Evolutionary conservation across 805 yeast genomes (phyloP).

Genomic region (Tetrapisispora fleetii): DNA sequence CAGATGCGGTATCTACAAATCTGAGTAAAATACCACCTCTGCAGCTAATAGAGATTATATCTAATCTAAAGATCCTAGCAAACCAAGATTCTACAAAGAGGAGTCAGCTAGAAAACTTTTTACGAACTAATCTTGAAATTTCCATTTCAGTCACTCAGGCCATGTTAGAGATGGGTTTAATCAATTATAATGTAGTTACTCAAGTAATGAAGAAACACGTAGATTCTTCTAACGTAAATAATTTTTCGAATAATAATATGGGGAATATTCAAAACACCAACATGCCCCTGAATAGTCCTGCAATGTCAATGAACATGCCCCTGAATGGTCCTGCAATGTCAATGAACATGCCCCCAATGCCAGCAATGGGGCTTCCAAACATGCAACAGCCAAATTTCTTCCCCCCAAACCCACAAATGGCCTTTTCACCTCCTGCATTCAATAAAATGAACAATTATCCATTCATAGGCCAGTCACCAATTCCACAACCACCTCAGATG

Average conservation of each 20-base stretch:
- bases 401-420: conserved; percentile 5
- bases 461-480: conserved; percentile 1
- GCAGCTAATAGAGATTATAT: conserved; percentile 55
- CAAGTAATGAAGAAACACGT: conserved; percentile 33
- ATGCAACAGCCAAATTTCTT: neutral
- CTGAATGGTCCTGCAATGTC: conserved; percentile 5
- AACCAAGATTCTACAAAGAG: conserved; percentile 37
- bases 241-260: conserved; percentile 1
- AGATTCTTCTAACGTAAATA: neutral
- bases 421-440: conserved; percentile 6
- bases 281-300: conserved; percentile 3
- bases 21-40: conserved; percentile 60
- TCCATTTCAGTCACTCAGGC: conserved; percentile 68
- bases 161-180: conserved; percentile 63
- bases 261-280: conserved; percentile 2
- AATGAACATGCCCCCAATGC: neutral
- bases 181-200: conserved; percentile 57
- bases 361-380: neutral
- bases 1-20: conserved; percentile 50
- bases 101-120: conserved; percentile 44
- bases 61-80: conserved; percentile 52
- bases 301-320: conserved; percentile 5
- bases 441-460: conserved; percentile 5
- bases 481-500: conserved; percentile 2
- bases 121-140: conserved; percentile 42